These are phyloP conservation scores for Stachybotrys chlorohalonatus DNA, from an alignment of 2,329 filamentous ascomycete genomes.

Conservation along the genomic window DNA sequence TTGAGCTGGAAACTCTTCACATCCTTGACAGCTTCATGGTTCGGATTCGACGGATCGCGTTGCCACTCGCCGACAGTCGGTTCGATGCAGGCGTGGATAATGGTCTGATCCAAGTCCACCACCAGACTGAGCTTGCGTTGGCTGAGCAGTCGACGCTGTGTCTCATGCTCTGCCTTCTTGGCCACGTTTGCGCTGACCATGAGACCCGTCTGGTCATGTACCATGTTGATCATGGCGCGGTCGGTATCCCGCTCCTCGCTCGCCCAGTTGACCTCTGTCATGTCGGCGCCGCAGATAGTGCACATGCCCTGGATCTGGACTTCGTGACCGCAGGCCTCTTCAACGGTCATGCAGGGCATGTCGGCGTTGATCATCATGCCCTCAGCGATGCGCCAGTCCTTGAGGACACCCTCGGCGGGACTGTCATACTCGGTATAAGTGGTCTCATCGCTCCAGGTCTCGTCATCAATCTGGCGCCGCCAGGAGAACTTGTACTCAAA, in stretches of 20 bases:
- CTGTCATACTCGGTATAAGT: constrained; percentile 72
- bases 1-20: constrained; percentile 81
- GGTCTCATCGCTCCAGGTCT: constrained; percentile 50
- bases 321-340: constrained; percentile 86
- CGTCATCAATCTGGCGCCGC: constrained; percentile 66
- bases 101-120: constrained; percentile 95
- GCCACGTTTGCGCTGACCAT: constrained; percentile 80
- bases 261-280: constrained; percentile 85
- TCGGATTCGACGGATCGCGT: constrained; percentile 77
- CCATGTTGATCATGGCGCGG: constrained; percentile 89
- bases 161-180: constrained; percentile 71
- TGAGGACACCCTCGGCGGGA: constrained; percentile 70
- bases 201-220: constrained; percentile 80
- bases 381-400: constrained; percentile 64
- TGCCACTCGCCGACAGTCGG: constrained; percentile 96
- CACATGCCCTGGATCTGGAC: constrained; percentile 88
- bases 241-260: constrained; percentile 69
- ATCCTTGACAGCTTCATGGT: constrained; percentile 82
- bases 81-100: constrained; percentile 96
- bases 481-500: constrained; percentile 84
- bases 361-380: constrained; percentile 55
- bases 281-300: constrained; percentile 87
- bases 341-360: constrained; percentile 60
- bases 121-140: constrained; percentile 84
- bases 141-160: constrained; percentile 72